Evolutionary conservation across 495 filamentous ascomycete species (phyloP), one percentile per base, ranked within the genome.

Genomic region (Neurospora sp.): DNA sequence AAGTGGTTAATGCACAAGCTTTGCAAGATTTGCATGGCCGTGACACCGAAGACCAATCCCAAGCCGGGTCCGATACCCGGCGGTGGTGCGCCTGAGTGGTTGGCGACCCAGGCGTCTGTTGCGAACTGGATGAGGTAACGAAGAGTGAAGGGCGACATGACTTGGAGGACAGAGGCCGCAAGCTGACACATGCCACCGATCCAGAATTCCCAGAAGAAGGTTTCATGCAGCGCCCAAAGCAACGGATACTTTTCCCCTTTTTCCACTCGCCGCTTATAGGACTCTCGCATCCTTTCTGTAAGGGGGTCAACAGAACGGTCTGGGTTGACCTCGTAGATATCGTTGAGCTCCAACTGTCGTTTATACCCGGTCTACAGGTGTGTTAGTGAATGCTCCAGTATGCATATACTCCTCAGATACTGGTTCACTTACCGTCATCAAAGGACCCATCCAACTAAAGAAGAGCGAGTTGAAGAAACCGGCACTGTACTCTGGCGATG

Each of bases 261-360:
- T 42, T 85, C 85, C 7, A 88, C 84, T 7, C 94, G 88, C 71
- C 84, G 86, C 73, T 91, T 82, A 77, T 97, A 93, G 0, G 92
- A 88, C 41, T 83, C 85, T 31, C 88, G 83, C 35, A 96, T 81
- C 76, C 88, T 91, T 9, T 80, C 79, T 11, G 91, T 88, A 77
- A 97, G 78, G 5, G 88, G 79, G 31, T 93, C 88, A 46, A 91
- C 90, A n/a, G 88, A 84, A 48, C 95, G 87, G 72, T 91, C 79
- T 0, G 94, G 94, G 75, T 97, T 97, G 69, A 98, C 92, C 1
- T 84, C 85, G 90, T 94, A 97, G 72, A 98, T 89, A 78, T 98
- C 95, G 78, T 91, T 91, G 42, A 90, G 82, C 76, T 97, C 92
- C 8, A 98, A 87, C 14, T 90, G 89, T 11, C 95, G 90, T 77